A percentile compares a stretch with the other conserved stretches of the same genome.
phyloP scores from a whole-genome alignment of 1,139 yeast species.

The Geotrichum histeridarum region DNA sequence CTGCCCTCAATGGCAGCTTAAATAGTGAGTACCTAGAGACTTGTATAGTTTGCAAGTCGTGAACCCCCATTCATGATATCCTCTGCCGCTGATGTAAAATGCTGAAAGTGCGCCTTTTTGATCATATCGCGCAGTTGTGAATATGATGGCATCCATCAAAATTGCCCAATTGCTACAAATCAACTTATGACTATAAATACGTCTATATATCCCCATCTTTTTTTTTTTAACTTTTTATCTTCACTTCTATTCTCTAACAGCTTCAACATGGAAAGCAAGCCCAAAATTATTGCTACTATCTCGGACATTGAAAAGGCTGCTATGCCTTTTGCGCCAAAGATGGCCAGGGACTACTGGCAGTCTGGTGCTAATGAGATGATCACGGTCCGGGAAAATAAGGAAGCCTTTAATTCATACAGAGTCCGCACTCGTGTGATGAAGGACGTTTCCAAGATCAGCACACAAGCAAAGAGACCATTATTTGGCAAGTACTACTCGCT shows the following conservation, averaged over 20 bases:
- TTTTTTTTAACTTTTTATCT: not conserved
- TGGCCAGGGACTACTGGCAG: slow-evolving; percentile 39
- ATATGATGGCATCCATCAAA: no score
- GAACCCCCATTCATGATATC: no score
- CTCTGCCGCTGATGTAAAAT: no score
- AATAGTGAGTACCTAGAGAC: no score
- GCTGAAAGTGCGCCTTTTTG: no score
- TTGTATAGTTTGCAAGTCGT: no score
- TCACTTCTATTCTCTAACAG: not conserved
- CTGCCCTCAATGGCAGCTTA: no score
- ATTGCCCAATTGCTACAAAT: no score
- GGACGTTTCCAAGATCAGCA: slow-evolving; percentile 41
- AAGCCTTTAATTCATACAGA: slow-evolving; percentile 33
- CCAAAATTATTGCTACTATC: slow-evolving; percentile 24
- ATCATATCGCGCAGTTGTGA: no score
- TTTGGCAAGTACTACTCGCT: slow-evolving; percentile 43
- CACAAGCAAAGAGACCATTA: slow-evolving; percentile 37
- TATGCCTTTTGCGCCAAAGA: slow-evolving; percentile 29
- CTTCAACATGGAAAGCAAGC: slow-evolving; percentile 17
- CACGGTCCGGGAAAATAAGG: slow-evolving; percentile 35
- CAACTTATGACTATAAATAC: no score
- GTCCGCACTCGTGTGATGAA: slow-evolving; percentile 45
- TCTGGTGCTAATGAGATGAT: slow-evolving; percentile 38
- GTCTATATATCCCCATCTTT: no score
- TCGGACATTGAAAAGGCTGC: slow-evolving; percentile 29